Conservation (phyloP, 1,139 yeast genomes). For the Hyphopichia fennica region DNA sequence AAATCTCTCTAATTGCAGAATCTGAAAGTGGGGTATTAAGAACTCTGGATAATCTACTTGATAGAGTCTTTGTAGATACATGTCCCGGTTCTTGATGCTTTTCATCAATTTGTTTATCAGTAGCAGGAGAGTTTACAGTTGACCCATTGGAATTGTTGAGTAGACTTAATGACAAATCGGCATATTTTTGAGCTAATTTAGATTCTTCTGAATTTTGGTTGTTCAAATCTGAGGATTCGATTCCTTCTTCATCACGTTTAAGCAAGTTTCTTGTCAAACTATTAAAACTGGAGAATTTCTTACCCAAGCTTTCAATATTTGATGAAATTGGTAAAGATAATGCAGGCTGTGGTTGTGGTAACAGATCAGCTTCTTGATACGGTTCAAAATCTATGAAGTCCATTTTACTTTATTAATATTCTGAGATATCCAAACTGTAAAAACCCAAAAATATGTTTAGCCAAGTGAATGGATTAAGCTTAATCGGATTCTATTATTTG, state of each 20-base stretch:
- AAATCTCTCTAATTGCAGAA: slow-evolving; percentile 46
- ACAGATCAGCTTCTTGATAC: slow-evolving; percentile 25
- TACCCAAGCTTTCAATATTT: slow-evolving; percentile 40
- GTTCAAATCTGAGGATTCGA: slow-evolving; percentile 5
- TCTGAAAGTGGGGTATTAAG: slow-evolving; percentile 52
- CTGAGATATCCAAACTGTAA: background rate
- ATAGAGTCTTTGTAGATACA: slow-evolving; percentile 23
- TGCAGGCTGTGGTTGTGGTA: slow-evolving; percentile 50
- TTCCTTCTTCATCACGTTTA: slow-evolving; percentile 16
- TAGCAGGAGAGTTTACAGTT: background rate
- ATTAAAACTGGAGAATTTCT: slow-evolving; percentile 35
- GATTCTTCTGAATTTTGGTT: slow-evolving; percentile 11
- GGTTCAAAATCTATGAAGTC: slow-evolving; percentile 47
- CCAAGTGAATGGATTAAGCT: too few relatives aligned
- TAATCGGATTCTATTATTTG: too few relatives aligned
- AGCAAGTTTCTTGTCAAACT: slow-evolving; percentile 31
- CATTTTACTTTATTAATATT: slow-evolving; percentile 19
- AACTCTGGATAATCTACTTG: slow-evolving; percentile 51
- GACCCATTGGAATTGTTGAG: slow-evolving; percentile 9
- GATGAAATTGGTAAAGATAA: slow-evolving; percentile 42
- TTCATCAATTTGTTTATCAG: too few relatives aligned
- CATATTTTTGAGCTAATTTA: slow-evolving; percentile 39
- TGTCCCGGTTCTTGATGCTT: background rate
- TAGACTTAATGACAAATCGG: slow-evolving; percentile 28
- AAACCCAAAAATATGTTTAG: too few relatives aligned